Base-by-base conservation (phyloP, 441 rosid genomes). In the Corymbia calophylla region DNA sequence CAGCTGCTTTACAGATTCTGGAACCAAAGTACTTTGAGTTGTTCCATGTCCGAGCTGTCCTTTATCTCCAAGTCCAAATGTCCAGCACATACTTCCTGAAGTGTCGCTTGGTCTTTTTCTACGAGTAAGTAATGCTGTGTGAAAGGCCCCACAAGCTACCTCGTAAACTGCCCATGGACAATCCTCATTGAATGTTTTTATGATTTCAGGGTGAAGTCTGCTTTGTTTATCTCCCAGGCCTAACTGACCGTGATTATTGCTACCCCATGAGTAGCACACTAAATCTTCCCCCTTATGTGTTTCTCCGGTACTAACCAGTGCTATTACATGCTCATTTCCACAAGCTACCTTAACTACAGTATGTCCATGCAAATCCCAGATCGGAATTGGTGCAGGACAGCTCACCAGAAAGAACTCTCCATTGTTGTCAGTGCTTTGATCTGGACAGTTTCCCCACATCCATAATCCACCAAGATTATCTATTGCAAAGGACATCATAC, bases 371-470 rank as follows among this genome's bases (percentile, higher is more conserved):
- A 97, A 96, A 89, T 94, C 95, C 90, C 92, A 88, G 48, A 96
- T 87, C 87, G 95, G 96, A 90, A 87, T 88, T 11, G 99, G 99
- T 87, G 92, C 80, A 48, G 92, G 94, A 89, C 89, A 91, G 92
- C 97, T 94, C 51, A 89, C 91, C 53, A 95, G 92, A 19, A 95
- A 90, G 91, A 95, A 93, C 87, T 60, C 92, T 88, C 89, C 92
- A 44, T 91, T 94, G 23, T 60, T 48, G 62, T 48, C 90, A 29
- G 86, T 91, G 58, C 89, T 94, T 91, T 91, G 93, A 53, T 88
- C 94, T 16, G 98, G 98, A 90, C 95, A 95, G 92, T 94, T 95
- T 31, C 99, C 99, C 99, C 98, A 97, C 92, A 97, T 95, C 99
- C 99, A 97, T 86, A 97, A 93, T 90, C 92, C 91, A 55, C 99